Conservation (phyloP, 805 yeast species). For the Kodamaea jinghongensis region DNA sequence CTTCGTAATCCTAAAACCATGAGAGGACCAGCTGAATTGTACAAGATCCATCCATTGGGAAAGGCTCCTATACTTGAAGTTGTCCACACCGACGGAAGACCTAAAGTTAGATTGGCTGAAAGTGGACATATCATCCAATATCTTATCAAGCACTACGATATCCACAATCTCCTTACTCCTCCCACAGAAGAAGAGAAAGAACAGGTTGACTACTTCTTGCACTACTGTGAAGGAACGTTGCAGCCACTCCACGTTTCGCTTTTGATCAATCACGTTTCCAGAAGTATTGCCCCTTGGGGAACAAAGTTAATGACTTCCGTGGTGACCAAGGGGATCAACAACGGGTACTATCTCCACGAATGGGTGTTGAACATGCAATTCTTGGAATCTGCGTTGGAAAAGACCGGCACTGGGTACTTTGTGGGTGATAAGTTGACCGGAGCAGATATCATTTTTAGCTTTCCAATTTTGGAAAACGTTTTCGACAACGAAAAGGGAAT, state of each 20-base stretch:
- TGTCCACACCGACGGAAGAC: slow-evolving; percentile 33
- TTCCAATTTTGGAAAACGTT: slow-evolving; percentile 40
- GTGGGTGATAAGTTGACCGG: slow-evolving; percentile 51
- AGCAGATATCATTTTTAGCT: slow-evolving; percentile 55
- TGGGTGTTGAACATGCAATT: slow-evolving; percentile 35
- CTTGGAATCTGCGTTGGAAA: slow-evolving; percentile 38
- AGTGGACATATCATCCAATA: slow-evolving; percentile 40
- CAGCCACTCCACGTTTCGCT: slow-evolving; percentile 45
- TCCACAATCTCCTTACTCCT: slow-evolving; percentile 25
- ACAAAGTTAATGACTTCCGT: slow-evolving; percentile 41
- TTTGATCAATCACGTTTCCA: slow-evolving; percentile 40
- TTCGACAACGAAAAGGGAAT: slow-evolving; percentile 38
- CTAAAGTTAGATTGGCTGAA: slow-evolving; percentile 33
- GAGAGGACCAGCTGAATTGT: slow-evolving; percentile 41
- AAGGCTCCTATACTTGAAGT: slow-evolving; percentile 59
- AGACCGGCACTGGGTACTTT: slow-evolving; percentile 36
- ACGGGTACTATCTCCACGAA: slow-evolving; percentile 50
- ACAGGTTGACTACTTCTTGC: slow-evolving; percentile 51
- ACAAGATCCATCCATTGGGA: slow-evolving; percentile 59
- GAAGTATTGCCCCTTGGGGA: slow-evolving; percentile 46
- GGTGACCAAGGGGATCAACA: slow-evolving; percentile 46
- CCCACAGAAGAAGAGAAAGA: slow-evolving; percentile 21
- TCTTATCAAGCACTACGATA: slow-evolving; percentile 35
- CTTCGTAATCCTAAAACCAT: slow-evolving; percentile 46
- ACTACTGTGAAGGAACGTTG: slow-evolving; percentile 62